phyloP scores from a whole-genome alignment of 202 grass and related monocot species.

The Cymbopogon flexuosus region DNA sequence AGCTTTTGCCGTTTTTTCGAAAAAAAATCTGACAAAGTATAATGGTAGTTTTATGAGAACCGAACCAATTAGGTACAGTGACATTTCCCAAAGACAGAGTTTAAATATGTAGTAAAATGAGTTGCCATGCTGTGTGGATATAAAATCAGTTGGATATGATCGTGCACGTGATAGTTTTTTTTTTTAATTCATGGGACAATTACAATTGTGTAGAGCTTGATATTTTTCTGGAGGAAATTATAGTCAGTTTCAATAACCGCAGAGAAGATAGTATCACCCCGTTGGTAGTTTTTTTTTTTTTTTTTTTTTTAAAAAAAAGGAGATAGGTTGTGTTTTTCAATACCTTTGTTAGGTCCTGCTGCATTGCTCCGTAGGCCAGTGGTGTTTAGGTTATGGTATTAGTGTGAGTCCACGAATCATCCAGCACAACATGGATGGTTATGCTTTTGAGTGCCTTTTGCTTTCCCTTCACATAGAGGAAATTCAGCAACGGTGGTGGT shows the following conservation, averaged over 20 bases:
- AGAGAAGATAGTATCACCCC: not conserved
- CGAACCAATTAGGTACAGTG: too few relatives aligned
- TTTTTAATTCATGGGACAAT: not conserved
- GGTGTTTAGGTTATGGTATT: not conserved
- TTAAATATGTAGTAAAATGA: too few relatives aligned
- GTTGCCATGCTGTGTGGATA: not conserved
- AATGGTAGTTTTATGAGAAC: too few relatives aligned
- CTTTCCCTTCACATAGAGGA: not conserved
- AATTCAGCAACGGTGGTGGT: constrained; percentile 4
- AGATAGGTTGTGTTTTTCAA: not conserved
- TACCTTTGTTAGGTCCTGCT: not conserved
- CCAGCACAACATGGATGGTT: not conserved
- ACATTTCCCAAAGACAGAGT: too few relatives aligned
- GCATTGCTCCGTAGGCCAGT: not conserved
- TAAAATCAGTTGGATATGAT: too few relatives aligned
- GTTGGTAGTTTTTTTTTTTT: not conserved
- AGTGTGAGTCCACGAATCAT: not conserved
- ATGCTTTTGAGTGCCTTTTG: not conserved
- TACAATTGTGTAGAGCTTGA: not conserved
- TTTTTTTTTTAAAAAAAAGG: not conserved
- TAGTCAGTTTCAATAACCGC: not conserved
- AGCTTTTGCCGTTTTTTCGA: too few relatives aligned
- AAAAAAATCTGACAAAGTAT: too few relatives aligned
- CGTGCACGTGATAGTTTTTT: too few relatives aligned
- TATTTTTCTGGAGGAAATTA: not conserved